These are phyloP conservation scores for Cryptococcus amylolentus DNA, from an alignment of 1,284 basidiomycete genomes.

Conservation along the genomic window DNA sequence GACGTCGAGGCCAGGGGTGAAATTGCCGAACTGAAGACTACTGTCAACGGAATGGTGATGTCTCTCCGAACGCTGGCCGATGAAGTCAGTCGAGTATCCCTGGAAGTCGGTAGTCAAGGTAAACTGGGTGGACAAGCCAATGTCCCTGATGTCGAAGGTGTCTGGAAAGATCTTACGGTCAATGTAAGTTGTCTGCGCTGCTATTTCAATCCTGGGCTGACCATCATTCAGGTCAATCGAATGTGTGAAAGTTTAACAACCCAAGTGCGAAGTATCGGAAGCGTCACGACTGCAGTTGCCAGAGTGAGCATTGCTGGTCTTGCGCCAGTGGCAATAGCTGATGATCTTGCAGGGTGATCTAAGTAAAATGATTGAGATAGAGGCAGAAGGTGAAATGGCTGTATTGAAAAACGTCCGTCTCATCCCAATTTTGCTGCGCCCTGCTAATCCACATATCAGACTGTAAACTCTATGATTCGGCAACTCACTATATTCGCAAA, in stretches of 20 bases:
- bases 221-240: conserved; percentile 65
- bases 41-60: conserved; percentile 97
- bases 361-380: conserved; percentile 58
- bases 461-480: conserved; percentile 71
- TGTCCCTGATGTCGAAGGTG: conserved; percentile 91
- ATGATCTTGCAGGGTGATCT: conserved; percentile 45
- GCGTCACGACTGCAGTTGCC: conserved; percentile 89
- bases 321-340: neutral
- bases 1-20: conserved; percentile 95
- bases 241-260: conserved; percentile 92
- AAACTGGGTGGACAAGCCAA: conserved; percentile 84
- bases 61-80: conserved; percentile 83
- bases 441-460: conserved; percentile 15
- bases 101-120: conserved; percentile 87
- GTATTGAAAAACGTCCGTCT: conserved; percentile 63
- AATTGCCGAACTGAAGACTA: conserved; percentile 95
- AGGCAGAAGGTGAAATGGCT: conserved; percentile 88
- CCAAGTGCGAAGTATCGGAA: conserved; percentile 88
- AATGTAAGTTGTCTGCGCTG: conserved; percentile 60
- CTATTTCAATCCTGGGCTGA: neutral
- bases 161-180: conserved; percentile 85
- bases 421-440: neutral
- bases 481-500: conserved; percentile 86
- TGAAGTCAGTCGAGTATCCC: conserved; percentile 92
- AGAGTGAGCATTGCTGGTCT: conserved; percentile 22